These are phyloP conservation scores for Aspergillus diversus DNA, from an alignment of 495 filamentous ascomycete species.

Conservation along the genomic window DNA sequence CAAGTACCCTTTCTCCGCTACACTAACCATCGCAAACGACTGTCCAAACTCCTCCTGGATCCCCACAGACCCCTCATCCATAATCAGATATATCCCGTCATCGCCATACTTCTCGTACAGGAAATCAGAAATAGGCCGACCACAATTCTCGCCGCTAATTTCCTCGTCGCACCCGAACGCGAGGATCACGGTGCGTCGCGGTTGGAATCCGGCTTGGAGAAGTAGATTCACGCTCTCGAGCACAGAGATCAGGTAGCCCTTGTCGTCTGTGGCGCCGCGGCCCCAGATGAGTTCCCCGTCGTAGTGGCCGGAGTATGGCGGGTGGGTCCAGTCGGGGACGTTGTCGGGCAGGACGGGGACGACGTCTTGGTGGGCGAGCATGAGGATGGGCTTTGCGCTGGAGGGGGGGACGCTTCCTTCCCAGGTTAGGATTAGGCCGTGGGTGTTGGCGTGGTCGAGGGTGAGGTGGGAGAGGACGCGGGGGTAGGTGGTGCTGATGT, in stretches of 20 bases:
- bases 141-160: conserved; percentile 6
- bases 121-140: not conserved
- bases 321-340: not conserved
- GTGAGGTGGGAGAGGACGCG: not conserved
- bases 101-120: not conserved
- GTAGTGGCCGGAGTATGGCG: not conserved
- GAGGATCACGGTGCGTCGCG: not conserved
- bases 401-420: not conserved
- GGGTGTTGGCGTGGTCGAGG: not conserved
- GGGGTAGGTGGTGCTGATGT: not conserved
- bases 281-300: conserved; percentile 3
- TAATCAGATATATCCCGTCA: conserved; percentile 2
- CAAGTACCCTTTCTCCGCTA: conserved; percentile 2
- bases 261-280: conserved; percentile 4
- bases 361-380: conserved; percentile 8
- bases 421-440: not conserved
- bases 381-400: not conserved
- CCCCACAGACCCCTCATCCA: conserved; percentile 4
- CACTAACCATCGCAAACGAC: conserved; percentile 4
- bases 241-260: conserved; percentile 1
- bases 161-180: conserved; percentile 7
- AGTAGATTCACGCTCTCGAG: not conserved
- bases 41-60: not conserved
- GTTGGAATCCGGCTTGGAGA: not conserved
- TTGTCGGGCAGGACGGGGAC: conserved; percentile 4